Evolutionary conservation across 805 yeast species (phyloP), one percentile per base, ranked within the genome.

Genomic region (Kuraishia molischiana): DNA sequence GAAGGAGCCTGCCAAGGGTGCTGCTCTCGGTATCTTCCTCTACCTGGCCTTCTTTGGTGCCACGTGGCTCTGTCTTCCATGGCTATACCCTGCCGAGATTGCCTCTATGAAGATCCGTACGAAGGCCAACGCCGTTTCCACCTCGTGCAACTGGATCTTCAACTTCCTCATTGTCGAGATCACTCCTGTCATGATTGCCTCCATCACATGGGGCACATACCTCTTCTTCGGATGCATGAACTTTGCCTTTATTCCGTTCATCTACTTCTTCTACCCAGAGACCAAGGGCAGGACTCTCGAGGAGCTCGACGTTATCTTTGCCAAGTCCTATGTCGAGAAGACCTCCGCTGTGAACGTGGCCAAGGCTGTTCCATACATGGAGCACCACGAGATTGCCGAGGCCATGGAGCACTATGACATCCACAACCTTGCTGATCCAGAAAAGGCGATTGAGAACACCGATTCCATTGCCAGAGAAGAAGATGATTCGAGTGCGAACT

Each of bases 311-410:
- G 39, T 43, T 18, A 50, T 48, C 29, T 49, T 52, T 46, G 53
- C 51, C 50, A 74, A 72, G 59, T 72, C 82, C 5, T 52, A 44
- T 41, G 66, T 59, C 34, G 87, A 81, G 43, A 67, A 68, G 36
- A 68, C 67, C 46, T 69, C 66, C 44, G 74, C 80, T 24, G 79
- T 67, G 70, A 66, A 74, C 54, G 79, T 81, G 35, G 87, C 87
- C 36, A 64, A 68, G 29, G 61, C 67, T 39, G 49, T 80, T 67
- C 85, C 85, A 29, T 71, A n/a, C 14, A 20, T 18, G 35, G 31
- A 28, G 31, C 31, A 9, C 31, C 31, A 28, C 17, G 31, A 28
- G 13, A 28, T 28, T 14, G 31, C 31, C 13, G 31, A 9, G 17
- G 31, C 31, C 5, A 11, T 28, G 31, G 17, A 14, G 13, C 17